Percentiles rank a stretch among this genome's conserved stretches.
These are phyloP conservation scores for Boletus pseudopeckii DNA, from an alignment of 768 basidiomycete species.

Conservation along the genomic window DNA sequence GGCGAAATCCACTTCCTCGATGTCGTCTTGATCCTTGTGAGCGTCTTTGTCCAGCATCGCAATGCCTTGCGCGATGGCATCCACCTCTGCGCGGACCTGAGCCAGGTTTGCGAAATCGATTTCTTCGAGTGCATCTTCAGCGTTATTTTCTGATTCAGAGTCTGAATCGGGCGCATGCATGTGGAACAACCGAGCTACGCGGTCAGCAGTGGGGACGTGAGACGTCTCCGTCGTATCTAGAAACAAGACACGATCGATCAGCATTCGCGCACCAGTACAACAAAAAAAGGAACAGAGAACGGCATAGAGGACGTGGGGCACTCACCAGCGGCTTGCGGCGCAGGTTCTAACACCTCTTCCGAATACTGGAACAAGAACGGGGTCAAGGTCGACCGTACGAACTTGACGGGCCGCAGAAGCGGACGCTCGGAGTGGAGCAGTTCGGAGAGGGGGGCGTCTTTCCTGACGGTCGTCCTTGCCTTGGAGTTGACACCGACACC, in stretches of 20 bases:
- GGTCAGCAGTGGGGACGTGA: constrained; percentile 69
- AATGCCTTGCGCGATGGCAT: constrained; percentile 19
- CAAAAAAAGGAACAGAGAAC: background rate
- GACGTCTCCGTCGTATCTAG: constrained; percentile 43
- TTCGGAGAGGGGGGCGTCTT: constrained; percentile 50
- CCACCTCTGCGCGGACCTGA: constrained; percentile 42
- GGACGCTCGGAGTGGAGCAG: constrained; percentile 58
- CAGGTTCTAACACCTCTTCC: constrained; percentile 59
- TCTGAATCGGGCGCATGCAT: constrained; percentile 21
- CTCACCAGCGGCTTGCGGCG: constrained; percentile 49
- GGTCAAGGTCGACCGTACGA: constrained; percentile 58
- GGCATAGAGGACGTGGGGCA: background rate
- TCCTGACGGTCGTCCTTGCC: constrained; percentile 1
- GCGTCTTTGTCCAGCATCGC: background rate
- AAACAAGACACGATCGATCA: background rate
- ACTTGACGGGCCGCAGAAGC: constrained; percentile 60
- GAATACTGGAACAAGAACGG: constrained; percentile 50
- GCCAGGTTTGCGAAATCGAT: constrained; percentile 66
- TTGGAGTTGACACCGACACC: constrained; percentile 1
- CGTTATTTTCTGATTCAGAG: constrained; percentile 31
- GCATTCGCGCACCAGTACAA: background rate
- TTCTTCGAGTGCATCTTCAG: constrained; percentile 44
- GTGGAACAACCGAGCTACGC: constrained; percentile 61
- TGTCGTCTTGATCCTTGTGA: constrained; percentile 41
- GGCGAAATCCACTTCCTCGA: constrained; percentile 50